Evolutionary conservation across 176 grass and related monocot genomes (phyloP).

Genomic region (Eragrostis curvula): DNA sequence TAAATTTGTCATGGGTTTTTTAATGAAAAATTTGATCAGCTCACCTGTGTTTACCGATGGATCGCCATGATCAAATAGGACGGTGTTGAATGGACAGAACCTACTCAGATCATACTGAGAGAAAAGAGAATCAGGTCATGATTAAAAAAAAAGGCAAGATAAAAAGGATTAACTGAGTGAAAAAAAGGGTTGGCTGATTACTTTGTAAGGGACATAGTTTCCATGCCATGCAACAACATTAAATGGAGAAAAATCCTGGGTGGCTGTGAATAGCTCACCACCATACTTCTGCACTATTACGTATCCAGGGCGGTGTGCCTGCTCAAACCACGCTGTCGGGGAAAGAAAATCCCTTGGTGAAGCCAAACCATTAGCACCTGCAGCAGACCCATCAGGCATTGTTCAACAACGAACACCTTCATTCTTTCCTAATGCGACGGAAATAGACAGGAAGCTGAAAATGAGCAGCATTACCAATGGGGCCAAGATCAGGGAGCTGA

Average conservation of each 20-base stretch:
- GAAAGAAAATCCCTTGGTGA: conserved; percentile 84
- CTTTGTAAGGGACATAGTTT: conserved; percentile 97
- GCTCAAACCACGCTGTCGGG: conserved; percentile 86
- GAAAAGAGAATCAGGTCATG: conserved; percentile 2
- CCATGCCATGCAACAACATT: conserved; percentile 98
- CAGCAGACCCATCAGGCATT: not conserved
- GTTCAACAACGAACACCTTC: too few species aligned
- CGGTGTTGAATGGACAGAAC: conserved; percentile 93
- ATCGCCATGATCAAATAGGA: conserved; percentile 83
- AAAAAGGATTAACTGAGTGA: not conserved
- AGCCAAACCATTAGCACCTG: conserved; percentile 94
- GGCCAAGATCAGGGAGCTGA: conserved; percentile 93
- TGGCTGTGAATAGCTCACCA: conserved; percentile 81
- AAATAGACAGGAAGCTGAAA: not conserved
- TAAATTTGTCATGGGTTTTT: not conserved
- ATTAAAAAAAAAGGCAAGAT: conserved; percentile 24
- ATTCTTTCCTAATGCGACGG: not conserved
- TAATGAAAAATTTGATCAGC: not conserved
- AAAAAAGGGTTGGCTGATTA: conserved; percentile 24
- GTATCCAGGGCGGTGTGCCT: conserved; percentile 64
- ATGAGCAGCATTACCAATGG: conserved; percentile 62
- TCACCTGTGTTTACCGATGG: conserved; percentile 92
- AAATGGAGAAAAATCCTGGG: conserved; percentile 93
- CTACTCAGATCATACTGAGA: conserved; percentile 90
- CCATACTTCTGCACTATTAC: conserved; percentile 87